Conservation (phyloP, 129 eudicot species). For the Escallonia rubra region DNA sequence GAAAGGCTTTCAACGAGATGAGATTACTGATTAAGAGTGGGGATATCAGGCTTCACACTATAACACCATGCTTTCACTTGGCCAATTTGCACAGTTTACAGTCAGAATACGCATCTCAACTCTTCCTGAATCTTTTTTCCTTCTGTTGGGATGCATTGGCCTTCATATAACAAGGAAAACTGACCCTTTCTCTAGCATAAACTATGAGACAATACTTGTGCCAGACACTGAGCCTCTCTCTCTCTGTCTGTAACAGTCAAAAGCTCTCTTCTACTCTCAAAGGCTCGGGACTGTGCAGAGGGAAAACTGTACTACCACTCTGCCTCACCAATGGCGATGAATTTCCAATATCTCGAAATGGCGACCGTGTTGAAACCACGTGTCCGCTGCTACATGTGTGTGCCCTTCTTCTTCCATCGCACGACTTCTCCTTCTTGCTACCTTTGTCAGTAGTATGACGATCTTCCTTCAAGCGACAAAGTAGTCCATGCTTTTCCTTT, state of each 20-base stretch:
- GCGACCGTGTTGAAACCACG: constrained; percentile 28
- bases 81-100: no score
- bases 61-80: no score
- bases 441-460: constrained; percentile 6
- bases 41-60: no score
- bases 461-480: constrained; percentile 42
- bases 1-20: no score
- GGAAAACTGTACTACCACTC: constrained; percentile 40
- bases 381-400: constrained; percentile 2
- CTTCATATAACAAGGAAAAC: no score
- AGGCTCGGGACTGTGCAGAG: constrained; percentile 34
- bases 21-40: no score
- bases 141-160: no score
- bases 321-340: constrained; percentile 32
- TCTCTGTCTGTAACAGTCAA: not conserved
- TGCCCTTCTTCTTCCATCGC: constrained; percentile 36
- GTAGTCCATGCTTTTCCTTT: constrained; percentile 52
- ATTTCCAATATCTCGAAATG: constrained; percentile 61
- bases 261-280: constrained; percentile 16
- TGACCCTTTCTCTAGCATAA: no score
- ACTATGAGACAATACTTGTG: not conserved
- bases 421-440: constrained; percentile 7
- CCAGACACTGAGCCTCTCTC: no score
- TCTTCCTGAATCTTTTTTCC: no score
- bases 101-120: no score